These are phyloP conservation scores for Zoysia japonica DNA, from an alignment of 176 grass and related monocot species.

Conservation along the genomic window DNA sequence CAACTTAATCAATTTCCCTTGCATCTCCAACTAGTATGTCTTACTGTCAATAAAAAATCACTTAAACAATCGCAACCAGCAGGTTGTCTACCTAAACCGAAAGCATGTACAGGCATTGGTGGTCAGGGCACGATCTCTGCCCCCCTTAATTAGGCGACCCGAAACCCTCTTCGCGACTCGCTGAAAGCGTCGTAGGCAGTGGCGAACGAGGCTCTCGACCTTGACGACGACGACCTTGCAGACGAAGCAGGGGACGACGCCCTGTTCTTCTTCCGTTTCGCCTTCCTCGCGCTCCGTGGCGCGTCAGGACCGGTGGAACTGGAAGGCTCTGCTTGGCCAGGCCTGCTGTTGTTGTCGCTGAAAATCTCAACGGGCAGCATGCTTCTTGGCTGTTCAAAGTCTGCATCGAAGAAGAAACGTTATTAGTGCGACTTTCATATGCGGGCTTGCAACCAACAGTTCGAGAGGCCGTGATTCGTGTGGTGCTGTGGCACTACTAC, in stretches of 20 bases:
- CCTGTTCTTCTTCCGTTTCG: constrained; percentile 57
- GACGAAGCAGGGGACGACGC: constrained; percentile 54
- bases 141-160: constrained; percentile 32
- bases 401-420: constrained; percentile 36
- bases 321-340: constrained; percentile 27
- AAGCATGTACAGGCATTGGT: constrained; percentile 38
- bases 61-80: constrained; percentile 32
- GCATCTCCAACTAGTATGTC: constrained; percentile 30
- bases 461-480: constrained; percentile 4
- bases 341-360: constrained; percentile 51
- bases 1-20: constrained; percentile 22
- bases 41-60: constrained; percentile 9
- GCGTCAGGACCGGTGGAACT: constrained; percentile 41
- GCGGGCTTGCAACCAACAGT: constrained; percentile 38
- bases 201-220: constrained; percentile 65
- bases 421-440: background rate
- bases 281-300: constrained; percentile 58
- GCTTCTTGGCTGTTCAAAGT: constrained; percentile 81
- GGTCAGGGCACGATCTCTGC: background rate
- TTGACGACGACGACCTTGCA: constrained; percentile 74
- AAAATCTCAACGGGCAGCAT: constrained; percentile 67
- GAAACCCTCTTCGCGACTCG: constrained; percentile 47
- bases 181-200: constrained; percentile 63
- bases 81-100: constrained; percentile 42
- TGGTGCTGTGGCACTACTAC: constrained; percentile 37